Percentiles rank a stretch among this genome's conserved stretches.
Evolutionary conservation across 2,329 filamentous ascomycete species (phyloP).

Genomic region (Neurospora sp.): DNA sequence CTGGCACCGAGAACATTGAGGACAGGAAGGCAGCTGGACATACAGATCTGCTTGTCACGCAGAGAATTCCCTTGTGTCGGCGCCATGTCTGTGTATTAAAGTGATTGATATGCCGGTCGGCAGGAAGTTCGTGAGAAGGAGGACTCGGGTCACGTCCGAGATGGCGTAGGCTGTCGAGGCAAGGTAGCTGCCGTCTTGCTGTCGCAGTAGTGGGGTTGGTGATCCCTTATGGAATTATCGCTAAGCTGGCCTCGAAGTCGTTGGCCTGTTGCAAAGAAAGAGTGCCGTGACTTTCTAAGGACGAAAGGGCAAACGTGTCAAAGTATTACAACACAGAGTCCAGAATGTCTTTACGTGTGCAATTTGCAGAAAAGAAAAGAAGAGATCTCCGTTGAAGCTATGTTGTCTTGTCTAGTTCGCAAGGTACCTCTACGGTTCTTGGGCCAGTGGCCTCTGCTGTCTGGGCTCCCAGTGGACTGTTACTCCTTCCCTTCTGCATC

Average conservation of each 20-base stretch:
- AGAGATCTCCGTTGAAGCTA: neutral
- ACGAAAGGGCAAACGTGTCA: neutral
- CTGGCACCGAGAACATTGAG: neutral
- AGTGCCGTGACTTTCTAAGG: neutral
- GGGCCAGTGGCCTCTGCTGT: neutral
- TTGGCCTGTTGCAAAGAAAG: neutral
- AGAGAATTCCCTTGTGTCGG: constrained; percentile 33
- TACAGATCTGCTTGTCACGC: constrained; percentile 42
- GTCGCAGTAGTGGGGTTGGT: neutral
- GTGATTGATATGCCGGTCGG: neutral
- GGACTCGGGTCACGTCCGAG: neutral
- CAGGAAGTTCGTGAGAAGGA: neutral
- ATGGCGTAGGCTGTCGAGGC: neutral
- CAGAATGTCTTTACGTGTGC: neutral
- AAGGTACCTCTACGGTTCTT: neutral
- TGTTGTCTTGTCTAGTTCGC: neutral
- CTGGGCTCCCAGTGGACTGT: neutral
- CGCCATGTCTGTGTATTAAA: neutral
- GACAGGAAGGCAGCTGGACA: constrained; percentile 1
- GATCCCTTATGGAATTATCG: neutral
- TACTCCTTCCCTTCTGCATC: neutral
- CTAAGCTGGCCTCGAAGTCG: neutral
- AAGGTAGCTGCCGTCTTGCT: neutral
- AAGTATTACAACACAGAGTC: neutral
- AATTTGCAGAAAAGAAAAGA: neutral